Base-by-base conservation (phyloP, 768 basidiomycete genomes). In the Lentinus tigrinus region DNA sequence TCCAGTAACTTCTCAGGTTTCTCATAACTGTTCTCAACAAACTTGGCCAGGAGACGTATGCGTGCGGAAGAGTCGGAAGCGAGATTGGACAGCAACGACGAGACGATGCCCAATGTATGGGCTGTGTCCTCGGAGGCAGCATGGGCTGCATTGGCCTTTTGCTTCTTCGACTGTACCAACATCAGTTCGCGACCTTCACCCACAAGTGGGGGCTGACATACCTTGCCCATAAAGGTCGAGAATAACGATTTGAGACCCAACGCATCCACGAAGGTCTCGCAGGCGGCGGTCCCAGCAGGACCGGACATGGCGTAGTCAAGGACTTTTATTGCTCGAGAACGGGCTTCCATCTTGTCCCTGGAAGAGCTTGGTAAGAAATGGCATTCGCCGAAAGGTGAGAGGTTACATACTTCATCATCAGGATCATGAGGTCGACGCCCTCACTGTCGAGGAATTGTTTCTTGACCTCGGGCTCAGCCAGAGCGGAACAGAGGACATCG, bases 341-440 rank as follows among this genome's bases (percentile, higher is more conserved):
- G 85, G 1, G 93, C 84, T 62, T 93, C 82, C 58, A 83, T 79
- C 69, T 94, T 96, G 61, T 93, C 90, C 73, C 94, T 95, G 42
- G n/a, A 10, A 24, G 27, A 16, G 8, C 38, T 11, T 5, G 39
- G 54, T 0, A 56, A 31, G 36, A 36, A 7, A 40, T 26, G 1
- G 2, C 17, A 5, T 9, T 23, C 11, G 9, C 2, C 19, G 17
- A 4, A 24, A 28, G 26, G 6, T 44, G 39, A 40, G 24, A 46
- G 36, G 53, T 38, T 27, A 75, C 85, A 44, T 64, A 95, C 94
- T 90, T 96, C 89, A 98, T 95, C 83, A 97, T 90, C 62, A 98
- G 78, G n/a, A 97, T 82, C 95, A 98, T 98, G 34, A 99, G 81
- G 66, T 99, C 97, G 14, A 94, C 85, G 2, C 97, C 97, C 72